Evolutionary conservation across 768 basidiomycete genomes (phyloP), one percentile per base, ranked within the genome.

Genomic region (Pleurotus salmoneostramineus): DNA sequence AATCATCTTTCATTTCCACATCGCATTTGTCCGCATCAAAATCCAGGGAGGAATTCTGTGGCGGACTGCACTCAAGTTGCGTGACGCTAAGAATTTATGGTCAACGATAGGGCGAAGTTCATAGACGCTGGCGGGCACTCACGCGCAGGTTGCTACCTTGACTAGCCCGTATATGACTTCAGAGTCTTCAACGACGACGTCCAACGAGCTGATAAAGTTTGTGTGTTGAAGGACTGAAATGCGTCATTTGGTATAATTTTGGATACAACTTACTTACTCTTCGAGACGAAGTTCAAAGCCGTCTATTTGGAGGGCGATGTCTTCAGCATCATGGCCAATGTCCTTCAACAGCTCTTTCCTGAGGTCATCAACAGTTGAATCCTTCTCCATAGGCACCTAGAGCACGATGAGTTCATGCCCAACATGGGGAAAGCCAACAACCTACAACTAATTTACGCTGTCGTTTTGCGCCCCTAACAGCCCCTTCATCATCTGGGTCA

Each of bases 231-330:
- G 10, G 35, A 15, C n/a, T 8, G 5, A 21, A 33, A 3, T 3
- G 11, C 21, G 42, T 37, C 14, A 58, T 12, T 17, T 6, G 15
- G n/a, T 31, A 54, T 15, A 42, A 5, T n/a, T n/a, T n/a, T 12
- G n/a, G 32, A 14, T 45, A 43, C 7, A 27, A 48, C 61, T 52
- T 57, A 48, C 61, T 52, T 57, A 69, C 68, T 69, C 68, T 60
- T 66, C 54, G 3, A 7, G 33, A 10, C 63, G 61, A 2, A 69
- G 59, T 49, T 63, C 63, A 43, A 67, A 69, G 33, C 68, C 66
- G n/a, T 61, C 68, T 14, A 66, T 50, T 50, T 66, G 64, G 37
- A 69, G 59, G 10, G 12, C 60, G 11, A 67, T 43, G 7, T 47
- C 44, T 10, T 27, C 57, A n/a, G 34, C 42, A n/a, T 56, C 34